Base-by-base conservation (phyloP, 2,329 filamentous ascomycete species). In the Colletotrichum tropicicola region DNA sequence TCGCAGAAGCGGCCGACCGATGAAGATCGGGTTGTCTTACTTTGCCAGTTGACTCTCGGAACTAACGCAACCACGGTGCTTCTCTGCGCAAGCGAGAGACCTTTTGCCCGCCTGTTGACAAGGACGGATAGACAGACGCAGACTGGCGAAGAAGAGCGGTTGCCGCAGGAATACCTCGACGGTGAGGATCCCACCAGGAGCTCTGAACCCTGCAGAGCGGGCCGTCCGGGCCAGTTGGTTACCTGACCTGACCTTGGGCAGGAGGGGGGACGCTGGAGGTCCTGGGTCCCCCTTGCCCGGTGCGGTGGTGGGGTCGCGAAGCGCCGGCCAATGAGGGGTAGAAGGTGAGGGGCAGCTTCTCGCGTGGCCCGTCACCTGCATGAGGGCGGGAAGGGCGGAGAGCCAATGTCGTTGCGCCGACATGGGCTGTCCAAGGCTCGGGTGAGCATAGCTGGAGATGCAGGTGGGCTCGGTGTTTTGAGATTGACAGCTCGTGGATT, bases 311-410 rank as follows among this genome's bases (percentile, higher is more conserved):
- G 63, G 63, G 30, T 37, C 19, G 47, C 63, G 53, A 57, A 66
- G 63, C 51, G 63, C 63, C 63, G 47, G 32, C 59, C 63, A 63
- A 66, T 64, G 41, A 56, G 51, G 39, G 63, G 30, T n/a, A 39
- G 10, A 17, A 21, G 23, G 15, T 23, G 59, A 64, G 37, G 59
- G 45, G 58, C 39, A 58, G 37, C 44, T 45, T 48, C 37, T 61
- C 35, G 49, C 53, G 43, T 61, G 27, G 57, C 35, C 57, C 44
- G 48, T 65, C 56, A 60, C 61, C 56, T 60, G 61, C 61, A 65
- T 54, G 41, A 47, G 41, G 48, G 41, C 27, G 48, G 55, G 37
- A 53, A 48, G 39, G n/a, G 23, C 39, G 17, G 32, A 53, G 39
- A 13, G 6, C 61, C 57, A 65, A 51, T 65, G 23, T 61, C 35